phyloP scores from a whole-genome alignment of 23 red algal species.

The Gracilaria domingensis region DNA sequence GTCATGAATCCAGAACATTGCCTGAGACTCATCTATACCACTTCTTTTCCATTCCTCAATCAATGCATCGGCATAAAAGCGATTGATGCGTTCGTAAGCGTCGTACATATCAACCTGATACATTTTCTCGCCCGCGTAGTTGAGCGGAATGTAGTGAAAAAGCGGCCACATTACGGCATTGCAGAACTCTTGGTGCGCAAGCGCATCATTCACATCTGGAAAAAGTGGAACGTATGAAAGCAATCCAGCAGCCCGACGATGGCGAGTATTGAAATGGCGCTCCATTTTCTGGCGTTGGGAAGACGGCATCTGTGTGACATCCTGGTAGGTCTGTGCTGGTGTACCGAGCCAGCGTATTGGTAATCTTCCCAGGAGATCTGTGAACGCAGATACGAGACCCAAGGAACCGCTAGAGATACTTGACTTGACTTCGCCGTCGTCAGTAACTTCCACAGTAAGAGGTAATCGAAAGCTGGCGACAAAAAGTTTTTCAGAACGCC shows the following conservation, averaged over 20 bases:
- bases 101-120: conserved; percentile 84
- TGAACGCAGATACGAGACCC: conserved; percentile 76
- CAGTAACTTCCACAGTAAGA: conserved; percentile 63
- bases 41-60: conserved; percentile 69
- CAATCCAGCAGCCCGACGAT: conserved; percentile 40
- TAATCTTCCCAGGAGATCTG: conserved; percentile 60
- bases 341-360: conserved; percentile 77
- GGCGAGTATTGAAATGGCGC: conserved; percentile 45
- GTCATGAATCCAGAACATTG: conserved; percentile 97
- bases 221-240: conserved; percentile 86
- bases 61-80: conserved; percentile 70
- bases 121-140: conserved; percentile 78
- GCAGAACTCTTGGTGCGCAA: conserved; percentile 86
- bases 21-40: conserved; percentile 66
- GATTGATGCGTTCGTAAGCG: conserved; percentile 91
- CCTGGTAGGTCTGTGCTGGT: conserved; percentile 61
- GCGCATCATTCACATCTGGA: conserved; percentile 54
- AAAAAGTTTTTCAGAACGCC: conserved; percentile 53
- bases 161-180: conserved; percentile 93
- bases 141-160: conserved; percentile 95
- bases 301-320: conserved; percentile 30
- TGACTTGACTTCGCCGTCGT: conserved; percentile 72
- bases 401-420: conserved; percentile 57
- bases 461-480: conserved; percentile 73
- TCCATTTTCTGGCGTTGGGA: conserved; percentile 64